Evolutionary conservation across 2,329 filamentous ascomycete species (phyloP), one percentile per base, ranked within the genome.

Genomic region (Emergomyces orientalis): DNA sequence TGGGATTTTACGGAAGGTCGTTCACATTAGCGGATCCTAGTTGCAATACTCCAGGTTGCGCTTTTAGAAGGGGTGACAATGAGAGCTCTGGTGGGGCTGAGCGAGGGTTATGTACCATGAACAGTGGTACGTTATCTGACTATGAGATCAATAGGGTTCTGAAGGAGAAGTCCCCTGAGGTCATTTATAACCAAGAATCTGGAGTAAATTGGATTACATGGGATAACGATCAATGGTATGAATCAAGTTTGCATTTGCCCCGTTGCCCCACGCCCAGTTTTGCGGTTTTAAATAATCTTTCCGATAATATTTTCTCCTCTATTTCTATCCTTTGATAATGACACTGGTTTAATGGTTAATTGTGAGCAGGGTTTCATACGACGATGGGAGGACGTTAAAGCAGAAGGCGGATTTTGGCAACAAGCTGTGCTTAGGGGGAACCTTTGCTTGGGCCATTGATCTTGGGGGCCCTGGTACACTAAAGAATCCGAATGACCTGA

Each of bases 341-440:
- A 17, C 43, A 30, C 22, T 19, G 39, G 14, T 11, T 25, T 59
- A 39, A 59, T 32, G 14, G 13, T 27, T 30, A 37, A 41, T 11
- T n/a, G 32, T 11, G 22, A 34, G 52, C 47, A 63, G 62, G 62
- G 65, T 71, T 9, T 66, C 66, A 1, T 73, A 69, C 45, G 72
- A 74, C 56, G 75, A 79, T 62, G 61, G 43, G 0, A 66, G 72
- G 8, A 79, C 76, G 2, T 67, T 74, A 22, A 66, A 70, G 55
- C 61, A 68, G 39, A 78, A 77, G 62, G 64, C 67, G 0, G 68
- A 73, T 4, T 75, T 64, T 32, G 73, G 73, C 1, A 73, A 72
- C 52, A 62, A 63, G 1, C 52, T 56, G 2, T 74, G 76, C 34
- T 63, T 78, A 0, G 70, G 71, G 2, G 75, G 76, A n/a, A 63